Base-by-base conservation (phyloP, 345 rosid species). In the Luvunga scandens region DNA sequence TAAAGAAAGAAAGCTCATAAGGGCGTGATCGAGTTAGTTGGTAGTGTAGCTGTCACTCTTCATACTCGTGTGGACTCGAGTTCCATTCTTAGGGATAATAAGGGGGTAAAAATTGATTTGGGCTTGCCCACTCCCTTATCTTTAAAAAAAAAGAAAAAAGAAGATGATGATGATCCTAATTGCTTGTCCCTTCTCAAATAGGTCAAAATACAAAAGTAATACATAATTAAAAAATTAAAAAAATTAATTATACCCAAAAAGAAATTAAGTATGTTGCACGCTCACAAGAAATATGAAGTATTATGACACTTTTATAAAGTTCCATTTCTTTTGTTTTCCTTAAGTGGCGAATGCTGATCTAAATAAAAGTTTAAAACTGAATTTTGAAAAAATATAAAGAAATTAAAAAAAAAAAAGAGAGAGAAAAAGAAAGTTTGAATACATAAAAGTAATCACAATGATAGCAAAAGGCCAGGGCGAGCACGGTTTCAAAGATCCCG, bases 401-500 rank as follows among this genome's bases (percentile, higher is more conserved):
- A 2, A 48, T 12, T 1, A 14, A n/a, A 24, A 19, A 9, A 14
- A n/a, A 1, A 25, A 24, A 27, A 56, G 9, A 68, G 61, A 45
- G 34, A 30, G 0, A n/a, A 25, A 30, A 42, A 22, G 21, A 2
- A n/a, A 25, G 33, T 38, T 19, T 31, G 0, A 21, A 67, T 19
- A 24, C 8, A 31, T 10, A 59, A 69, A 71, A 59, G 24, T 36
- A 72, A 79, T 56, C 3, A 31, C 12, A 56, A 71, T 30, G 18
- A 39, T 9, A 19, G 22, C 39, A 48, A 57, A 13, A 4, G 53
- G 64, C 56, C 13, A 60, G 48, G 42, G 64, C 56, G 60, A 60
- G 48, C 7, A 9, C 28, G 71, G 87, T 66, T 83, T 78, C 81
- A 7, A 71, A 66, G 81, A 65, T 77, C 68, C 88, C 84, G 79